Percentiles rank a stretch among this genome's conserved stretches.
These are phyloP conservation scores for Hypoxylon fragiforme DNA, from an alignment of 495 filamentous ascomycete genomes.

Conservation along the genomic window DNA sequence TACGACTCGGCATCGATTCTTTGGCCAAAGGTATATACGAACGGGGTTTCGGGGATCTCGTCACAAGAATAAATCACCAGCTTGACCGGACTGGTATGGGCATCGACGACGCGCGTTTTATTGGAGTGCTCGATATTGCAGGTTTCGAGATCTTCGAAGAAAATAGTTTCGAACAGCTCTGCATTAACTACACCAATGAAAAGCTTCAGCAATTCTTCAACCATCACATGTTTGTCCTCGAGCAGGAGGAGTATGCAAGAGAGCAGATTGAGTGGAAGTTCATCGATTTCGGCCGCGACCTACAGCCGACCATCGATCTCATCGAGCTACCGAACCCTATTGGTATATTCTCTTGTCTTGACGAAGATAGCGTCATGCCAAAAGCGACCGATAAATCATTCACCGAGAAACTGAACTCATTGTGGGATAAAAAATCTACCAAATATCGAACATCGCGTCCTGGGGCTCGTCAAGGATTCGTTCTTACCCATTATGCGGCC, in stretches of 20 bases:
- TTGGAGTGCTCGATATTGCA: constrained; percentile 98
- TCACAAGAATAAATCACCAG: constrained; percentile 86
- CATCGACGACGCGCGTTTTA: constrained; percentile 88
- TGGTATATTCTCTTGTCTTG: constrained; percentile 96
- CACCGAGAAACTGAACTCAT: constrained; percentile 92
- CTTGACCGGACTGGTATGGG: constrained; percentile 79
- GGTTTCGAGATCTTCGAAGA: constrained; percentile 99
- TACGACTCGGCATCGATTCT: constrained; percentile 85
- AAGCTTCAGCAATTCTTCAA: constrained; percentile 99
- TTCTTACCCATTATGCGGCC: constrained; percentile 97
- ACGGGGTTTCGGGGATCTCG: constrained; percentile 89
- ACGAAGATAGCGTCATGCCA: constrained; percentile 99
- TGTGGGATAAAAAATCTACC: constrained; percentile 94
- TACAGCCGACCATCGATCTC: constrained; percentile 97
- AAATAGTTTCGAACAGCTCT: constrained; percentile 98
- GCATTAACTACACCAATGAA: constrained; percentile 99
- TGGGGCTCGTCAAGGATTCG: constrained; percentile 75
- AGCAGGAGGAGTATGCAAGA: constrained; percentile 97
- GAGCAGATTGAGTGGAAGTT: constrained; percentile 99
- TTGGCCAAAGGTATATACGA: constrained; percentile 98
- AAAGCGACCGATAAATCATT: constrained; percentile 97
- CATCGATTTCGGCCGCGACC: constrained; percentile 96
- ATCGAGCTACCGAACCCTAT: constrained; percentile 97
- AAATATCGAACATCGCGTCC: constrained; percentile 91
- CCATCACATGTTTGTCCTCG: constrained; percentile 99